Base-by-base conservation (phyloP, 2,329 filamentous ascomycete genomes). In the Paecilomyces sp. region DNA sequence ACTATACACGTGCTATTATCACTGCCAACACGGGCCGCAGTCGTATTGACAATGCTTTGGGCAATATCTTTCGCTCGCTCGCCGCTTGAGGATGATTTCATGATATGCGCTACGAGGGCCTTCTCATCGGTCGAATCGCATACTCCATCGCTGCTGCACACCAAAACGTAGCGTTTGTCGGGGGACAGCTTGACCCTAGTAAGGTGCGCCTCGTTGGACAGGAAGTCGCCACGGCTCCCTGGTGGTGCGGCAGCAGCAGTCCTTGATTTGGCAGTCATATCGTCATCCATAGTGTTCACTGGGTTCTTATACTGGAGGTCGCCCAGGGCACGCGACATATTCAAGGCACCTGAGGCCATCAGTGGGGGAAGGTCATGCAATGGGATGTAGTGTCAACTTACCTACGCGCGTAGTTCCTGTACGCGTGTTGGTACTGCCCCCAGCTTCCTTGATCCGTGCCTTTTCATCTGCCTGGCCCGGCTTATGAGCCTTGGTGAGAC, bases 261-360 rank as follows among this genome's bases (percentile, higher is more conserved):
- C 60, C 63, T 61, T 18, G 60, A 58, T 54, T 59, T 63, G n/a
- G 57, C 41, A 4, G 58, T 58, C 25, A 28, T 55, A 2, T 61
- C 56, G 41, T 68, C 60, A 18, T 63, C 58, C 6, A 65, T 53
- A 2, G 58, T 67, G 57, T 72, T 73, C 28, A 74, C 66, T 24
- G 72, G 72, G 51, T 71, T 70, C 57, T 74, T 74, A 63, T 74
- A 74, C 61, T 72, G 72, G 25, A 74, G 63, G 58, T 74, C 72
- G 3, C 72, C 72, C n/a, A 74, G 57, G 24, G 72, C 71, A 30
- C 72, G 70, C 24, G 72, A 74, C 68, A 74, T 74, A 54, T 74
- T 73, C 54, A 74, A 58, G 7, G 69, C 67, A 30, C 71, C 69
- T 71, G 18, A 28, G 30, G 34, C 41, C 12, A 57, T 55, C 24